These are phyloP conservation scores for Vickermania spadyakhi DNA, from an alignment of 208 protist genomes.

Conservation along the genomic window DNA sequence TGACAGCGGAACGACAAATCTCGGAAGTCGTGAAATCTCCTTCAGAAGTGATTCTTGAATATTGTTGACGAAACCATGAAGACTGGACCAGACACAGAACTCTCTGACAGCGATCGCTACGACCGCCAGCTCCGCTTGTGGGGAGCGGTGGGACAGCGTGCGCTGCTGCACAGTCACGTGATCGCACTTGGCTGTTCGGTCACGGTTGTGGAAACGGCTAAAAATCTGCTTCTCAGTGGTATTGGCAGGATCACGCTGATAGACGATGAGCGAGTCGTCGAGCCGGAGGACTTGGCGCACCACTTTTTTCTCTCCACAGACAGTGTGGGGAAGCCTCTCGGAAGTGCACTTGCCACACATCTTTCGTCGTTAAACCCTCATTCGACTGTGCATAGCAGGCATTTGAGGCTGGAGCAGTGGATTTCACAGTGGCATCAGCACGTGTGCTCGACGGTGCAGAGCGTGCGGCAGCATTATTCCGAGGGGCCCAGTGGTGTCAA, in stretches of 20 bases:
- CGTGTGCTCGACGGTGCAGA: neutral
- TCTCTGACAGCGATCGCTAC: conserved; percentile 21
- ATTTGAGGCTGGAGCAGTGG: neutral
- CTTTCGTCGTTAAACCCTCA: neutral
- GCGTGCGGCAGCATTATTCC: neutral
- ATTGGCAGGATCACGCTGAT: conserved; percentile 92
- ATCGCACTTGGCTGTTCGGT: conserved; percentile 89
- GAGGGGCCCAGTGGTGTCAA: too few relatives aligned
- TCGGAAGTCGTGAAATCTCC: too few relatives aligned
- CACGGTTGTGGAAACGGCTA: conserved; percentile 89
- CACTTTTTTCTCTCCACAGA: conserved; percentile 92
- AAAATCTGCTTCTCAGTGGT: conserved; percentile 95
- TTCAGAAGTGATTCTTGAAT: too few relatives aligned
- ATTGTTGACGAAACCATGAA: too few relatives aligned
- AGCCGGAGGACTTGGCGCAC: conserved; percentile 73
- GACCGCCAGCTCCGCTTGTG: conserved; percentile 93
- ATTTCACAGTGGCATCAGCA: neutral
- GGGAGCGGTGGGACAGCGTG: conserved; percentile 88
- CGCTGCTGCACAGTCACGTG: conserved; percentile 76
- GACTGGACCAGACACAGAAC: too few relatives aligned
- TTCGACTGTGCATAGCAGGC: neutral
- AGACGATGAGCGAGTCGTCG: conserved; percentile 82
- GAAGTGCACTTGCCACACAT: neutral
- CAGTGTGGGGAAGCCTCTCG: neutral
- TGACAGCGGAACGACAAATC: too few relatives aligned